phyloP scores from a whole-genome alignment of 352 stramenopile genomes.

The Phytophthora crassamura region DNA sequence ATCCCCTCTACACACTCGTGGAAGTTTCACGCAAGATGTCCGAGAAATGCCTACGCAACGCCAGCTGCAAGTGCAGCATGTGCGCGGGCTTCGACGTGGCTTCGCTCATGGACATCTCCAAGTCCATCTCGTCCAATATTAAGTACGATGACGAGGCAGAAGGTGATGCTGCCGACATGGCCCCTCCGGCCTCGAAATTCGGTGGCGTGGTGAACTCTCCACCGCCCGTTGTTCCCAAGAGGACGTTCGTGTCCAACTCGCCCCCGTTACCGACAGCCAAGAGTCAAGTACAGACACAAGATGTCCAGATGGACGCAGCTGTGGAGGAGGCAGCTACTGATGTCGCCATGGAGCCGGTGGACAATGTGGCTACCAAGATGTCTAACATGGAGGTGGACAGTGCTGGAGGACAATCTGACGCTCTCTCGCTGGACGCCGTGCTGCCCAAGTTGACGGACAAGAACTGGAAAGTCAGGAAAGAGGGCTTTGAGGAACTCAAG shows the following conservation, averaged over 20 bases:
- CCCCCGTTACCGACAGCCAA: slow-evolving; percentile 31
- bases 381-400: slow-evolving; percentile 37
- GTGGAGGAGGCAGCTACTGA: slow-evolving; percentile 16
- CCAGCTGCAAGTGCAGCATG: slow-evolving; percentile 87
- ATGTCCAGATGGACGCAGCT: slow-evolving; percentile 22
- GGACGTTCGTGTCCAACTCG: slow-evolving; percentile 49
- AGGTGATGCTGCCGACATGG: slow-evolving; percentile 14
- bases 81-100: slow-evolving; percentile 84
- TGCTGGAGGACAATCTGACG: neutral
- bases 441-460: slow-evolving; percentile 76
- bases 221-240: slow-evolving; percentile 27
- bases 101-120: slow-evolving; percentile 78
- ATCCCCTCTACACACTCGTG: neutral
- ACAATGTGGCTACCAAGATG: slow-evolving; percentile 35
- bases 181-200: slow-evolving; percentile 34
- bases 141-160: slow-evolving; percentile 60
- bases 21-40: slow-evolving; percentile 44
- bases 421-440: slow-evolving; percentile 48
- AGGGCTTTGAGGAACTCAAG: slow-evolving; percentile 82
- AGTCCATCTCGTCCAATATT: slow-evolving; percentile 85
- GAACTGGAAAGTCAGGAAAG: slow-evolving; percentile 90
- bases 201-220: slow-evolving; percentile 58
- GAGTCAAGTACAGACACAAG: slow-evolving; percentile 12
- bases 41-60: slow-evolving; percentile 86
- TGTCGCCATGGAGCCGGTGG: slow-evolving; percentile 20